Evolutionary conservation across 2,329 filamentous ascomycete genomes (phyloP).

Genomic region (Xylariaceae sp.): DNA sequence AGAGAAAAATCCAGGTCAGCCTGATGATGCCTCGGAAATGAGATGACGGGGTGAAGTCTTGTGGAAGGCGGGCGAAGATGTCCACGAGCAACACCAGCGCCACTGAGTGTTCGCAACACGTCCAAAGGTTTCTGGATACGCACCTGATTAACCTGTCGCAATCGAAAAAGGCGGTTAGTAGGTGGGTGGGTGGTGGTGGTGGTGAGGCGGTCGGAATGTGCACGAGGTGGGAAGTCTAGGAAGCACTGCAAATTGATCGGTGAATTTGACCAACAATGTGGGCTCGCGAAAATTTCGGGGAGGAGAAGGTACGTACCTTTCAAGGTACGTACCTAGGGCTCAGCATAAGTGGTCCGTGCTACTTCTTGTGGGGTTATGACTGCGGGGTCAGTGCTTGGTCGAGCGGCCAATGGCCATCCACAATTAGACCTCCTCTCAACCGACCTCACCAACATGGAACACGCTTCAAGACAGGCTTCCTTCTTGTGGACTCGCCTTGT

Average conservation of each 20-base stretch:
- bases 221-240: too few relatives aligned
- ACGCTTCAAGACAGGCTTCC: neutral
- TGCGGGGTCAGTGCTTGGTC: neutral
- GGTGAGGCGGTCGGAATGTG: conserved; percentile 17
- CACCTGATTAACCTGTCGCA: conserved; percentile 24
- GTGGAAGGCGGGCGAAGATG: neutral
- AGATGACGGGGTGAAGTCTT: neutral
- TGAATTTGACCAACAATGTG: too few relatives aligned
- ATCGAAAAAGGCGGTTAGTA: conserved; percentile 16
- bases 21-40: too few relatives aligned
- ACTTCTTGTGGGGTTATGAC: neutral
- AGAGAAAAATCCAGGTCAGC: conserved; percentile 6
- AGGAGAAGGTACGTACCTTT: conserved; percentile 10
- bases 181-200: conserved; percentile 13
- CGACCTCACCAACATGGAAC: neutral
- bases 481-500: too few relatives aligned
- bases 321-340: conserved; percentile 12
- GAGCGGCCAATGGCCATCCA: neutral
- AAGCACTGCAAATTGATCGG: too few relatives aligned
- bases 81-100: neutral
- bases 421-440: neutral
- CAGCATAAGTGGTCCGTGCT: conserved; percentile 4
- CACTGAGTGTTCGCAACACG: neutral
- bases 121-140: conserved; percentile 6
- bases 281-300: conserved; percentile 24